Evolutionary conservation across 352 stramenopile species (phyloP).

Genomic region (Hyaloperonospora brassicae): DNA sequence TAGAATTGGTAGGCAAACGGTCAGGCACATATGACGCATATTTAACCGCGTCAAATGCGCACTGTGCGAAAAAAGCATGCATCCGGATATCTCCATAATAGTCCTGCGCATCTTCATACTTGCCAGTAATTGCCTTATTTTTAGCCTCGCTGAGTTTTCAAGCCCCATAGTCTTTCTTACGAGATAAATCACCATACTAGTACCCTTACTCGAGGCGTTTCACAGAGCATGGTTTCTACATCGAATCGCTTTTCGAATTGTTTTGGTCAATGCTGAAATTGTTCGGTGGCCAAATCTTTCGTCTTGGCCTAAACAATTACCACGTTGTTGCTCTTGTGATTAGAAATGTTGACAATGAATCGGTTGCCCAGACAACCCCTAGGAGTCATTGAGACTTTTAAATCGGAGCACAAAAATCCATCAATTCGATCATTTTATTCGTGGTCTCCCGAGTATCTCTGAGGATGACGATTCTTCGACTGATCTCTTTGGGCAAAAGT

Average conservation of each 20-base stretch:
- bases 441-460: not conserved
- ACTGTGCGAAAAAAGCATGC: no score
- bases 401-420: not conserved
- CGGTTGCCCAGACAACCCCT: not conserved
- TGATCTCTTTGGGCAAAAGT: not conserved
- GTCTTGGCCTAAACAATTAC: not conserved
- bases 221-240: not conserved
- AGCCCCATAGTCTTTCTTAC: not conserved
- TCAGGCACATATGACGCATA: no score
- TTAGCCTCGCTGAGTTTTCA: not conserved
- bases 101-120: no score
- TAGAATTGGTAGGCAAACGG: no score
- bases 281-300: not conserved
- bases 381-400: no score
- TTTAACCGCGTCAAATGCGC: no score
- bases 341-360: not conserved
- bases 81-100: no score
- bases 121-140: no score
- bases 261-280: not conserved
- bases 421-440: not conserved
- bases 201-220: not conserved
- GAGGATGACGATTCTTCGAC: not conserved
- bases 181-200: not conserved
- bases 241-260: not conserved
- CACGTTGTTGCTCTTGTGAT: not conserved